Evolutionary conservation across 129 eudicot genomes (phyloP).

Genomic region (Chrysanthemum makinoi): DNA sequence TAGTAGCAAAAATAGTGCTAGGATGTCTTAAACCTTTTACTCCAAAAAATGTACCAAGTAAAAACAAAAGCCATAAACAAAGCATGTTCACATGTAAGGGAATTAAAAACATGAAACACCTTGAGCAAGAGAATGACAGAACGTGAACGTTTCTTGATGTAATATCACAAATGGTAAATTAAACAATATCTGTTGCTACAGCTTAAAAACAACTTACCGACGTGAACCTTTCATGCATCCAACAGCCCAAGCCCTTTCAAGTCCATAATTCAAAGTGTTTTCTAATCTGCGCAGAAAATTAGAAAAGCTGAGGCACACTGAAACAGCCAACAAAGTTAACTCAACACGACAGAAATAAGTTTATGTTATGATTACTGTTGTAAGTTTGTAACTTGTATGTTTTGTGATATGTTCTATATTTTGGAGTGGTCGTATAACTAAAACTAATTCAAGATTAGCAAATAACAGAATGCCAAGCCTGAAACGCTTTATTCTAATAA

Average conservation of each 20-base stretch:
- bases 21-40: constrained; percentile 12
- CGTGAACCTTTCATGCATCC: constrained; percentile 84
- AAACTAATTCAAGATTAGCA: neutral
- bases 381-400: constrained; percentile 5
- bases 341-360: neutral
- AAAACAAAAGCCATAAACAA: constrained; percentile 2
- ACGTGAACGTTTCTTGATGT: neutral
- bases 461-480: constrained; percentile 2
- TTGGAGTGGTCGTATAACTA: neutral
- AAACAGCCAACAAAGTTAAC: neutral
- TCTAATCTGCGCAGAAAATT: constrained; percentile 59
- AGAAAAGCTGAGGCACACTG: neutral
- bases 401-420: neutral
- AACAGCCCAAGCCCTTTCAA: constrained; percentile 91
- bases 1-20: neutral
- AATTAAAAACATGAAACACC: constrained; percentile 1
- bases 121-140: constrained; percentile 17
- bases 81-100: neutral
- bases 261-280: constrained; percentile 81
- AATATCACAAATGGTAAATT: neutral
- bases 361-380: neutral
- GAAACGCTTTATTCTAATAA: constrained; percentile 5
- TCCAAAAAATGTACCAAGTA: constrained; percentile 10
- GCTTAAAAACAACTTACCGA: constrained; percentile 41
- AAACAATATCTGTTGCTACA: neutral